Base-by-base conservation (phyloP, 108 stramenopile genomes). In the Skeletonema menzelii region DNA sequence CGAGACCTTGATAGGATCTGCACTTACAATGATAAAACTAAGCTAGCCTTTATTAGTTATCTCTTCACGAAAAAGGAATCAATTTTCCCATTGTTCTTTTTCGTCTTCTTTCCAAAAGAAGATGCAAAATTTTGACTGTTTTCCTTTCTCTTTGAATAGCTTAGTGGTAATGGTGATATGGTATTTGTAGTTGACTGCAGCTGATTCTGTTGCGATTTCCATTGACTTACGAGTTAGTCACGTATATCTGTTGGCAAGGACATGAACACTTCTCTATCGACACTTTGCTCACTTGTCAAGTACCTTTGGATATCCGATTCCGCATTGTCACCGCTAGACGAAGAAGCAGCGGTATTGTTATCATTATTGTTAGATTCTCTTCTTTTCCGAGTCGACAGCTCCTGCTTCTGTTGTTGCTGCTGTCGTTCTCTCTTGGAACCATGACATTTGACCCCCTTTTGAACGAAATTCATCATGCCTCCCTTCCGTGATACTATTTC, bases 391-490 rank as follows among this genome's bases (percentile, higher is more conserved):
- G 49, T 10, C 49, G 40, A 15, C 40, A 42, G 40, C n/a, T n/a
- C n/a, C n/a, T n/a, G n/a, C 22, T 24, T 20, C 40, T 53, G 49
- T 2, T 53, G 49, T 24, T 8, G n/a, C 22, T 24, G 49, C 40
- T 53, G 49, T 2, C 24, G 49, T 24, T 8, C 40, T 42, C 15
- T 42, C 40, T 42, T 53, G 7, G 49, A 53, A 22, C 22, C n/a
- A 2, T 20, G 49, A 7, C 49, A 53, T 17, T 53, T 53, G 49
- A 53, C 8, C 19, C 49, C 49, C 49, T 26, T 46, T 22, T 15
- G 61, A 42, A 63, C 61, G 46, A 69, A 69, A 17, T 69, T 69
- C 69, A 34, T 69, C 35, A 69, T 69, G 7, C 69, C 69, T 14
- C 69, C 69, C 24, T 44, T 61, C 22, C 61, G 60, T 60, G 69